These are phyloP conservation scores for Torulaspora delbrueckii DNA, from an alignment of 805 yeast species.

Conservation along the genomic window DNA sequence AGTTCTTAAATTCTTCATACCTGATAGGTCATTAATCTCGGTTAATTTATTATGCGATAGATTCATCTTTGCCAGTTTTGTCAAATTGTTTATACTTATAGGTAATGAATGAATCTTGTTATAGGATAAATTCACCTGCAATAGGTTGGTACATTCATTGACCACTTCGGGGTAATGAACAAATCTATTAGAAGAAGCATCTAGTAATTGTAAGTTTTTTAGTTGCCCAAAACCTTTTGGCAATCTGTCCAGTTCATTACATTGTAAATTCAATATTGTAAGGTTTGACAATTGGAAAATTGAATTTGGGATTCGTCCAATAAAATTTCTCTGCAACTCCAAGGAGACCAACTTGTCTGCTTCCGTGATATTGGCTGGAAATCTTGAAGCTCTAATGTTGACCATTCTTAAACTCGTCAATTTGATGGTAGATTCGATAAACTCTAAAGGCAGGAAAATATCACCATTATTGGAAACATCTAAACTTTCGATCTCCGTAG, in stretches of 20 bases:
- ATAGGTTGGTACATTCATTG: slow-evolving; percentile 51
- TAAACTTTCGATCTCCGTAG: slow-evolving; percentile 72
- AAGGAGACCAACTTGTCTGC: slow-evolving; percentile 62
- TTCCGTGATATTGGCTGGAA: slow-evolving; percentile 69
- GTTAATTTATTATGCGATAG: slow-evolving; percentile 66
- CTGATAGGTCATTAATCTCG: slow-evolving; percentile 41
- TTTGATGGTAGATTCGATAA: slow-evolving; percentile 74
- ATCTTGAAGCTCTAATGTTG: slow-evolving; percentile 63
- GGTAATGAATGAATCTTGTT: slow-evolving; percentile 66
- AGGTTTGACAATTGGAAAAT: slow-evolving; percentile 51
- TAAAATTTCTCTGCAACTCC: slow-evolving; percentile 73
- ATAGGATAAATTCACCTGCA: slow-evolving; percentile 74
- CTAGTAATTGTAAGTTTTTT: slow-evolving; percentile 51
- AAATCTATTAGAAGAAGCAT: slow-evolving; percentile 75
- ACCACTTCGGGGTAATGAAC: slow-evolving; percentile 60
- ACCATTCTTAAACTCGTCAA: slow-evolving; percentile 63
- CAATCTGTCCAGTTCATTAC: slow-evolving; percentile 62
- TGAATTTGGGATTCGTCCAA: slow-evolving; percentile 55
- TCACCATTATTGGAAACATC: slow-evolving; percentile 87
- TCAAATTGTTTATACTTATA: slow-evolving; percentile 51
- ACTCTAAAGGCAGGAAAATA: slow-evolving; percentile 75
- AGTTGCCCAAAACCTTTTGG: slow-evolving; percentile 59
- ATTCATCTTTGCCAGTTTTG: slow-evolving; percentile 61
- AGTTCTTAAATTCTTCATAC: slow-evolving; percentile 54
- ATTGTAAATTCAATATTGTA: slow-evolving; percentile 60